Evolutionary conservation across 352 stramenopile genomes (phyloP), one percentile per base, ranked within the genome.

Genomic region (Phytophthora brassicae): DNA sequence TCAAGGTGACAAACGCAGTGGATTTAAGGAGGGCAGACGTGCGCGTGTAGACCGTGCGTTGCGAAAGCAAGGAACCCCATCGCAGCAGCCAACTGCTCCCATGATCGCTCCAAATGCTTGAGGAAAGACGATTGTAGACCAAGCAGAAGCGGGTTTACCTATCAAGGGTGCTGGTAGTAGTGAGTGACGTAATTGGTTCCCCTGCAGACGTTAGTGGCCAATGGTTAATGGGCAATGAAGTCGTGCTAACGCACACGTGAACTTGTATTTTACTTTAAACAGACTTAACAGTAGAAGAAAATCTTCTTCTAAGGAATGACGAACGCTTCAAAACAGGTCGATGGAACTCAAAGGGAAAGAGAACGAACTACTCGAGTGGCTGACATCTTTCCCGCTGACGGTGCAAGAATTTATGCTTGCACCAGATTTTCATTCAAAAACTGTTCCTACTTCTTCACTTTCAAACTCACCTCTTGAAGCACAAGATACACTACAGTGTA

Each of bases 21-120:
- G 48, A 26, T 57, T 31, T 19, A 85, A 85, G 46, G 76, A 86
- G 17, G 65, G 63, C 16, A 64, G 72, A 49, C 79, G 68, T 42
- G 53, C 70, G 39, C 77, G 73, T 23, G 52, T 69, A 8, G 75
- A 83, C 24, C 69, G 66, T 19, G 55, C 45, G 9, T 45, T 83
- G 53, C 69, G 70, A 54, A 84, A 82, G 70, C 70, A 75, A 46
- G 45, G 43, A 5, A 51, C 42, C 29, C 57, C 61, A 20, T 52
- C 57, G 12, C 70, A 73, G 38, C 68, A 68, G 44, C 60, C 60
- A 11, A 33, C 57, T 36, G 11, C 51, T 16, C 52, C 64, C 19
- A 69, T 75, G 59, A 66, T 79, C 28, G 70, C 67, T 3, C 70
- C 70, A 16, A 59, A 79, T 33, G 70, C 70, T 38, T 79, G 54